Evolutionary conservation across 2,329 filamentous ascomycete species (phyloP).

Genomic region (Fusarium sp.): DNA sequence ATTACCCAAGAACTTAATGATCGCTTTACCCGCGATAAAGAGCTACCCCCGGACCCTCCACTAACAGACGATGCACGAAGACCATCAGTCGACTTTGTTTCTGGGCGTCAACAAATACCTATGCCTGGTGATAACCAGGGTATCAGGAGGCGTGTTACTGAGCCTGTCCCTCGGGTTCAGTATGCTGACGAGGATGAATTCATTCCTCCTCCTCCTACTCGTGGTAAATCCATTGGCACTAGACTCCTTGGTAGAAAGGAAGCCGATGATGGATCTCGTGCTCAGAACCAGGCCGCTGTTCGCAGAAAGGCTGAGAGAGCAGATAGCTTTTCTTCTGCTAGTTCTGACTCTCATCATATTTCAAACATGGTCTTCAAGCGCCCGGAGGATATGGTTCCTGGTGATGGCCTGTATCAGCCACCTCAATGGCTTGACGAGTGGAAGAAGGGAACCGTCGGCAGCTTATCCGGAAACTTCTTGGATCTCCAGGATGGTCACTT

Average conservation of each 20-base stretch:
- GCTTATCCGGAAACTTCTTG: slow-evolving; percentile 67
- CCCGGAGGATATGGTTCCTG: slow-evolving; percentile 56
- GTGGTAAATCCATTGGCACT: slow-evolving; percentile 34
- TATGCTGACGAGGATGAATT: slow-evolving; percentile 45
- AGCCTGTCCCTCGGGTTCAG: slow-evolving; percentile 44
- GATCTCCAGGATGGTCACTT: slow-evolving; percentile 62
- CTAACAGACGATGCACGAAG: slow-evolving; percentile 33
- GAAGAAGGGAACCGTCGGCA: slow-evolving; percentile 73
- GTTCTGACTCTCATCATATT: slow-evolving; percentile 51
- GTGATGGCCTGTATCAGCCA: slow-evolving; percentile 67
- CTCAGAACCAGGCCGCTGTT: slow-evolving; percentile 29
- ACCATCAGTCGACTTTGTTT: slow-evolving; percentile 26
- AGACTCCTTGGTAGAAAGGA: slow-evolving; percentile 25
- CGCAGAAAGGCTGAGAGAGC: slow-evolving; percentile 44
- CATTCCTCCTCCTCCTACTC: slow-evolving; percentile 33
- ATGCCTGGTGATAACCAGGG: slow-evolving; percentile 37
- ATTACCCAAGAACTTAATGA: slow-evolving; percentile 31
- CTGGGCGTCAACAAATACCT: slow-evolving; percentile 14
- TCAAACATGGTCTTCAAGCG: slow-evolving; percentile 56
- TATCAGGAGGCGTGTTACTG: slow-evolving; percentile 46
- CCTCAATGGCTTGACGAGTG: slow-evolving; percentile 76
- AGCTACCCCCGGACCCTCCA: slow-evolving; percentile 47
- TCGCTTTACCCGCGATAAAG: slow-evolving; percentile 49
- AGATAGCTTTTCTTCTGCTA: slow-evolving; percentile 45
- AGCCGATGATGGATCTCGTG: slow-evolving; percentile 7